Evolutionary conservation across 805 yeast species (phyloP), one percentile per base, ranked within the genome.

Genomic region (Candida coquimbonensis): DNA sequence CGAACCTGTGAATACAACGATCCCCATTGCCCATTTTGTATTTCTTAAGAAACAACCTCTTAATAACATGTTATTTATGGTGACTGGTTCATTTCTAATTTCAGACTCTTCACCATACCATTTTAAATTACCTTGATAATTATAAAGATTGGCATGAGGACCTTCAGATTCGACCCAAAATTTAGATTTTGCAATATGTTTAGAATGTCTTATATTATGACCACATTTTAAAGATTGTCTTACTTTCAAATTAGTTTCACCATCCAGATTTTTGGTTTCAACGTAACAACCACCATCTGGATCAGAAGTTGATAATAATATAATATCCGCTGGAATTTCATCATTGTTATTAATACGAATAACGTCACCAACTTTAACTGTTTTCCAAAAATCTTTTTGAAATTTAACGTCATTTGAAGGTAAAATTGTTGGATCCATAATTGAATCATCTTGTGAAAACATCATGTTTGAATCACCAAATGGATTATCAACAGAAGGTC

Each of bases 151-250:
- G 1, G 89, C 75, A 62, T 85, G 88, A 14, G 95, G 95, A 8
- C 89, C 91, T 65, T 86, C 93, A 67, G 85, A 77, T 53, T 85
- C 87, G n/a, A 85, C 65, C 76, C 83, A 77, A 53, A 83, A 83
- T 51, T 71, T 72, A 43, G 77, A 66, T 55, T 71, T 69, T 7
- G 73, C 68, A 36, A 76, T 57, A 53, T 78, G 81, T 48, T 69
- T 65, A 1, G 76, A 65, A 43, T 70, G 75, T 49, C 72, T 66
- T 14, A 77, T 69, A 32, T 66, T 69, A 14, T 76, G 66, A 34
- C 83, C 74, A 55, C 80, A 77, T 56, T 83, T 80, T 54, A 86
- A 62, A 5, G 90, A 82, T 61, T 83, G 87, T 56, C 81, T 81
- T 36, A 81, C 84, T 64, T 86, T 86, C 63, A 86, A 67, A 54